Percentiles rank a stretch among this genome's conserved stretches.
phyloP scores from a whole-genome alignment of 352 stramenopile genomes.

The Globisporangium echinulatum region DNA sequence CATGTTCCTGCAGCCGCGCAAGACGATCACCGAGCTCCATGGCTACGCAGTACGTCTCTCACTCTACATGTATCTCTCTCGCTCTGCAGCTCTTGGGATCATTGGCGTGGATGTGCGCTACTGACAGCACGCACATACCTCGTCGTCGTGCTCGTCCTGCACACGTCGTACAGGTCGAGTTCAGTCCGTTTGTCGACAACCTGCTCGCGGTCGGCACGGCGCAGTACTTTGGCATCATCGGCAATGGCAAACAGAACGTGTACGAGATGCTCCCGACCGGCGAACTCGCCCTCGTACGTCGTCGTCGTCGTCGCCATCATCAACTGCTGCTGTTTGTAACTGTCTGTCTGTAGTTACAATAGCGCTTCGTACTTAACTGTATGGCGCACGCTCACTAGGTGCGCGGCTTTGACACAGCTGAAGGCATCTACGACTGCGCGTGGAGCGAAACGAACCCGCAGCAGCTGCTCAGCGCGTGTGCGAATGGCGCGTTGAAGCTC shows the following conservation, averaged over 20 bases:
- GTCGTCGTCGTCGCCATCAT: background rate
- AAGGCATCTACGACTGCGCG: constrained; percentile 87
- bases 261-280: constrained; percentile 69
- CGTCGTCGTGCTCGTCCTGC: no score
- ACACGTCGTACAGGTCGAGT: constrained; percentile 68
- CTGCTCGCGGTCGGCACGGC: constrained; percentile 80
- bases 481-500: constrained; percentile 85
- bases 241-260: constrained; percentile 85
- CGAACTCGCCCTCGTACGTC: constrained; percentile 46
- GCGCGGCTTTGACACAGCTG: constrained; percentile 84
- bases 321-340: no score
- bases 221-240: constrained; percentile 92
- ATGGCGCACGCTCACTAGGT: constrained; percentile 24
- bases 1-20: constrained; percentile 71
- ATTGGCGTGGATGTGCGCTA: no score
- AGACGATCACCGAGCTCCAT: constrained; percentile 54
- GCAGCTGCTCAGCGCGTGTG: constrained; percentile 83
- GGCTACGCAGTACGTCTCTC: constrained; percentile 44
- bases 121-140: background rate
- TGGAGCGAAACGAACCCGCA: constrained; percentile 87
- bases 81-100: background rate
- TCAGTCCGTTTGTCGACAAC: constrained; percentile 88
- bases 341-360: no score
- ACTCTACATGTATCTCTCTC: background rate
- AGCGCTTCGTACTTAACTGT: no score